Base-by-base conservation (phyloP, 2,329 filamentous ascomycete genomes). In the Sporothrix pallida region DNA sequence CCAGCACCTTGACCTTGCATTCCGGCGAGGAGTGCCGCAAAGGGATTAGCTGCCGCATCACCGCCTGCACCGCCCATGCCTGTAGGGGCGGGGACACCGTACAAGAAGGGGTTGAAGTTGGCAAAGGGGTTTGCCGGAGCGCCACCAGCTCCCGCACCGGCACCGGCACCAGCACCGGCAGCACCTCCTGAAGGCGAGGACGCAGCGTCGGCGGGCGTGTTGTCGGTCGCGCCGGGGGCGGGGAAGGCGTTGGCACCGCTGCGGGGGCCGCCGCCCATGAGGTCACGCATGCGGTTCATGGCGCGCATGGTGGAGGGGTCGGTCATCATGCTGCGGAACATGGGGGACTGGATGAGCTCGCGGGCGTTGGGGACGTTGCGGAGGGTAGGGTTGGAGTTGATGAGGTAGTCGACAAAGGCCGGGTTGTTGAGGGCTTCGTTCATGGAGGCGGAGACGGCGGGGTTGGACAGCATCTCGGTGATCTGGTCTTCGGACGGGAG, bases 391-490 rank as follows among this genome's bases (percentile, higher is more conserved):
- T 97, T 97, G 79, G 92, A 90, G 78, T 96, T 90, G 78, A 99
- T 94, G 88, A 98, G 93, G 88, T 97, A 93, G 80, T 98, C 94
- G 80, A 98, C 89, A 78, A 99, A 92, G 20, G 91, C 89, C n/a
- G 96, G 95, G 83, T 98, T 98, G 82, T 95, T 93, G 81, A 99
- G 92, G 50, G 95, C 94, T 83, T 98, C 95, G 82, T 96, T 97
- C 89, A 99, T 93, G 72, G 91, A 91, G 77, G 94, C 92, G 76
- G 93, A 90, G 73, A 97, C 91, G 80, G 93, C 92, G 26, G 96
- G 96, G 80, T 98, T 94, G 75, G 93, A 90, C 79, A 99, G 90
- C 89, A 98, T 92, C 76, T 90, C 88, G 73, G 94, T 88, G 81
- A 99, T 89, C 74, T 92, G 88, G 74, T 98, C 95, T 75, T 94